Evolutionary conservation across 2,329 filamentous ascomycete species (phyloP).

Genomic region (Claviceps humidiphila): DNA sequence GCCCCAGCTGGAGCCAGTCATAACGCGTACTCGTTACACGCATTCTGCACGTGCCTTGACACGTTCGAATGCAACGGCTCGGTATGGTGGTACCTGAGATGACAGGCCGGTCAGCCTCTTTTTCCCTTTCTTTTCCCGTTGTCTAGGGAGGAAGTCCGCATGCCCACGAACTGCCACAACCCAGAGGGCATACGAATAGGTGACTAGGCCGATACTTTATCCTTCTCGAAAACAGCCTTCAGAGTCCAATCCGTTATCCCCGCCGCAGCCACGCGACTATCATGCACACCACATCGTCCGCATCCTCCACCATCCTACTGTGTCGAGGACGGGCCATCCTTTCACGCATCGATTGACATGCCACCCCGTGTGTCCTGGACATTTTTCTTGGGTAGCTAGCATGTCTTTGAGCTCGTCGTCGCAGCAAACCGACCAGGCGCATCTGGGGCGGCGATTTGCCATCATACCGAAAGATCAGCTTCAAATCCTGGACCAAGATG

Average conservation of each 20-base stretch:
- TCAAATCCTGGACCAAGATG: constrained; percentile 19
- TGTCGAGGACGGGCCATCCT: neutral
- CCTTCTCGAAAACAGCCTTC: neutral
- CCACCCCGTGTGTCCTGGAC: neutral
- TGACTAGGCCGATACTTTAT: too few relatives aligned
- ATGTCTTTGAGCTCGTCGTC: constrained; percentile 16
- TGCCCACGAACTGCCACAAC: too few relatives aligned
- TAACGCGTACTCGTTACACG: too few relatives aligned
- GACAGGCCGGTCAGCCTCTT: too few relatives aligned
- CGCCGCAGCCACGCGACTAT: neutral
- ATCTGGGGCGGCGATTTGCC: constrained; percentile 16
- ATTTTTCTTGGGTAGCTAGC: neutral
- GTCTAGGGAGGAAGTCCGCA: too few relatives aligned
- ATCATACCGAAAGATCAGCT: constrained; percentile 27
- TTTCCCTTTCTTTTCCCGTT: too few relatives aligned
- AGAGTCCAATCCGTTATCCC: neutral
- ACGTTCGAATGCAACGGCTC: too few relatives aligned
- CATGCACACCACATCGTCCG: neutral
- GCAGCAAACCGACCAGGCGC: constrained; percentile 11
- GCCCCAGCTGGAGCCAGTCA: too few relatives aligned
- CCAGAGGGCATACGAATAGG: too few relatives aligned
- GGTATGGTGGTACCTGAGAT: too few relatives aligned
- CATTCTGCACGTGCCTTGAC: too few relatives aligned
- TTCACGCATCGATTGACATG: neutral
- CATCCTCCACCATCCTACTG: neutral